Evolutionary conservation across 1,284 basidiomycete genomes (phyloP).

Genomic region (Austroboletus novae-zelandiae): DNA sequence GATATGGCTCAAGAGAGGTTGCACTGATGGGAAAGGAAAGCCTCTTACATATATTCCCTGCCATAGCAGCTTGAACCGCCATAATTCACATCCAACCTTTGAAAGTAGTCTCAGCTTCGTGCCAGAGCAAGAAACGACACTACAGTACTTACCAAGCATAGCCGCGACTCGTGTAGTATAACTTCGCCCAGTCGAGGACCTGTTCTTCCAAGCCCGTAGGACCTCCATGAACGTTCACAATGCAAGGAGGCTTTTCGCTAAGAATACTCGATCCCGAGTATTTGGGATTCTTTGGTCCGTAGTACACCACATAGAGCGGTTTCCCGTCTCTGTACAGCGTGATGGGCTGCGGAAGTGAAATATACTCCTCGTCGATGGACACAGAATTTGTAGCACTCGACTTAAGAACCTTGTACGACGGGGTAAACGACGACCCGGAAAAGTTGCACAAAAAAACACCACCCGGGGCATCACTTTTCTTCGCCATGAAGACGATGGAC

Average conservation of each 20-base stretch:
- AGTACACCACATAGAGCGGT: too few relatives aligned
- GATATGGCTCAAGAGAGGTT: not conserved
- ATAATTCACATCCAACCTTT: slow-evolving; percentile 33
- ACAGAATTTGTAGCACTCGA: slow-evolving; percentile 11
- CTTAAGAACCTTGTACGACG: slow-evolving; percentile 24
- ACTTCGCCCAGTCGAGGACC: not conserved
- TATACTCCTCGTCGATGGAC: too few relatives aligned
- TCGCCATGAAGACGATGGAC: slow-evolving; percentile 26
- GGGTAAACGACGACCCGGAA: slow-evolving; percentile 17
- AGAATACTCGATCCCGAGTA: too few relatives aligned
- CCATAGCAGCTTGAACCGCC: slow-evolving; percentile 32
- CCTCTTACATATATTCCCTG: slow-evolving; percentile 30
- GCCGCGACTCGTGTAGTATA: not conserved
- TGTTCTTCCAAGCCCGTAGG: not conserved
- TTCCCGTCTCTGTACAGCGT: too few relatives aligned
- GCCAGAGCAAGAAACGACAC: not conserved
- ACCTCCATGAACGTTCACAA: too few relatives aligned
- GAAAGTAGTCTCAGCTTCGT: not conserved
- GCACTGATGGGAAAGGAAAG: not conserved
- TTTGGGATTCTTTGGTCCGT: too few relatives aligned
- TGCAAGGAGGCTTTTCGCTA: too few relatives aligned
- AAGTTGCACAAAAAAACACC: slow-evolving; percentile 27
- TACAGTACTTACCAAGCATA: slow-evolving; percentile 23
- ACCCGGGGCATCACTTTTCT: slow-evolving; percentile 24
- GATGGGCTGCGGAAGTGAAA: too few relatives aligned